Evolutionary conservation across 139 green algal genomes (phyloP).

Genomic region (Haematococcus lacustris): DNA sequence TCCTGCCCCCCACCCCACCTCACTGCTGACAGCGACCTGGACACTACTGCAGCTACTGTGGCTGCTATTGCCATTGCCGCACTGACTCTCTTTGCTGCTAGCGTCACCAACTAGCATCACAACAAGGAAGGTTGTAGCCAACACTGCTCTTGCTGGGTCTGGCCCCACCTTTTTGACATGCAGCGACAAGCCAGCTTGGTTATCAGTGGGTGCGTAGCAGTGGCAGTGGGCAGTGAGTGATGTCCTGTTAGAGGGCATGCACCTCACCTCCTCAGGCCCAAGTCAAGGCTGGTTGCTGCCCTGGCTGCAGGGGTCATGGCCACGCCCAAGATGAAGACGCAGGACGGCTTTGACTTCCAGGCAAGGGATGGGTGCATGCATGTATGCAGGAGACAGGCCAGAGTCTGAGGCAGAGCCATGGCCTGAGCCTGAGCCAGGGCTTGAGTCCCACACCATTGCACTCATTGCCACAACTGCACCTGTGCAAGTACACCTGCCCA

Average conservation of each 20-base stretch:
- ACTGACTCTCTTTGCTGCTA: background rate
- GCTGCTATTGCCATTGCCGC: no score
- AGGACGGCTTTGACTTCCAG: constrained; percentile 65
- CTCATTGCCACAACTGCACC: no score
- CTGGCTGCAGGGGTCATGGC: constrained; percentile 61
- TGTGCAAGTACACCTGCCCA: no score
- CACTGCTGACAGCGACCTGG: background rate
- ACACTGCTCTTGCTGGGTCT: background rate
- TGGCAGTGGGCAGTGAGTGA: background rate
- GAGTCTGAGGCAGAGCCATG: no score
- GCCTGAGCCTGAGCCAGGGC: no score
- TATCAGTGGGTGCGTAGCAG: background rate
- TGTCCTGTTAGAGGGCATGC: background rate
- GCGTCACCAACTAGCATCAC: background rate
- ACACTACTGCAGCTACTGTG: background rate
- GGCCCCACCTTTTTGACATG: background rate
- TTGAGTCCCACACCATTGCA: no score
- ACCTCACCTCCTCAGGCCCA: background rate
- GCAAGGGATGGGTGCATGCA: background rate
- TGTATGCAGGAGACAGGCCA: no score
- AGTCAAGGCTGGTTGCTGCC: background rate
- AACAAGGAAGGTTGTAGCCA: background rate
- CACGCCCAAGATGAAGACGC: constrained; percentile 45
- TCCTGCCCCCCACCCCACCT: background rate
- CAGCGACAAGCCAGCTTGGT: background rate